Percentiles rank a stretch among this genome's conserved stretches.
Evolutionary conservation across 768 basidiomycete species (phyloP).

Genomic region (Lactifluus piperatus): DNA sequence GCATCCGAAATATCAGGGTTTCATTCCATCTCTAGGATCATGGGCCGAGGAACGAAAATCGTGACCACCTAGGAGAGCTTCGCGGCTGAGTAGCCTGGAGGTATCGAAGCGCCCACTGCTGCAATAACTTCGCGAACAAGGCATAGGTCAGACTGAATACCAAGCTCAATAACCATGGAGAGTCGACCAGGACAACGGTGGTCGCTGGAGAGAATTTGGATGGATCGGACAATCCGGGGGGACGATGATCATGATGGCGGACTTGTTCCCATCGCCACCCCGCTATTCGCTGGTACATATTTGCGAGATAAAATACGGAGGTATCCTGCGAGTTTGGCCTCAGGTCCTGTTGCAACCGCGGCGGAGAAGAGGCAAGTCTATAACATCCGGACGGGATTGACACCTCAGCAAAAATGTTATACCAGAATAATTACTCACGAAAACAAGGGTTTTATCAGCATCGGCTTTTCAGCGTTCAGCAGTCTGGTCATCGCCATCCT

Average conservation of each 20-base stretch:
- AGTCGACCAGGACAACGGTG: neutral
- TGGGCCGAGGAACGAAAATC: neutral
- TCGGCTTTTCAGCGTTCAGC: conserved; percentile 1
- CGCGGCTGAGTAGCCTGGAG: neutral
- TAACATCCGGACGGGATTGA: neutral
- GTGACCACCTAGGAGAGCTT: neutral
- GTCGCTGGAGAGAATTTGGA: neutral
- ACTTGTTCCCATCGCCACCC: neutral
- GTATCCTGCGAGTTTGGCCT: neutral
- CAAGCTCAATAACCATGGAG: conserved; percentile 11
- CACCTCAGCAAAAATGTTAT: neutral
- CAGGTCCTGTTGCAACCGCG: neutral
- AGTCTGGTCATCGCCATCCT: neutral
- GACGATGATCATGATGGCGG: neutral
- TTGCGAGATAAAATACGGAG: neutral
- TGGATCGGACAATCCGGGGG: neutral
- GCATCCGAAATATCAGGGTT: too few species aligned
- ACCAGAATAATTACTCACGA: neutral
- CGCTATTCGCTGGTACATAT: conserved; percentile 2
- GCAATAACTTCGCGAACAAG: conserved; percentile 6
- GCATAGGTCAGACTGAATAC: conserved; percentile 1
- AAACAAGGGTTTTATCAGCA: conserved; percentile 6
- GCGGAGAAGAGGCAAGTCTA: conserved; percentile 7
- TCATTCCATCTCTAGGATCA: too few species aligned
- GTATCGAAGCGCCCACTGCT: conserved; percentile 9